These are phyloP conservation scores for Cladosporium sp. DNA, from an alignment of 2,329 filamentous ascomycete species.

Conservation along the genomic window DNA sequence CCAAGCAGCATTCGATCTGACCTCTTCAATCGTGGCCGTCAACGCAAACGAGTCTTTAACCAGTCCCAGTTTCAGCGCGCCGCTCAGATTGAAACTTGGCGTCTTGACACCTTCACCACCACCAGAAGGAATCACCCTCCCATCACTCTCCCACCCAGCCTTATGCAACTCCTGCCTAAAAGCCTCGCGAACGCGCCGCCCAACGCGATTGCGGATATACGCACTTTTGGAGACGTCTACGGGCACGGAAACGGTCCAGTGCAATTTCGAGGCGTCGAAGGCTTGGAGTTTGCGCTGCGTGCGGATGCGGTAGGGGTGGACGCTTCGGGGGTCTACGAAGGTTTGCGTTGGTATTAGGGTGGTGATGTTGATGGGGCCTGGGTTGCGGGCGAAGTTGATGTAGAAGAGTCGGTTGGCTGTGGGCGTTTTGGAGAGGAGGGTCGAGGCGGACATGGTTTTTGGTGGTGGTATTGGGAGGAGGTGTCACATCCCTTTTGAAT, in stretches of 20 bases:
- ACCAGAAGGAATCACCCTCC: background rate
- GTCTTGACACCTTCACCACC: background rate
- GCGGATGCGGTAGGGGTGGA: conserved; percentile 32
- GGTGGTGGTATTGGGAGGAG: background rate
- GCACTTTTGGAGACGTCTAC: conserved; percentile 33
- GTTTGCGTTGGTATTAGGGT: conserved; percentile 22
- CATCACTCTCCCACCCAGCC: conserved; percentile 35
- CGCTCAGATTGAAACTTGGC: conserved; percentile 3
- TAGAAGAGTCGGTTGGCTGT: conserved; percentile 15
- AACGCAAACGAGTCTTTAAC: conserved; percentile 18
- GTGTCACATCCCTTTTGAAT: too few species aligned
- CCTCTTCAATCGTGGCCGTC: conserved; percentile 17
- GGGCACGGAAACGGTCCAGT: conserved; percentile 42
- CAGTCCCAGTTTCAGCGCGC: conserved; percentile 16
- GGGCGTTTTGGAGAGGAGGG: background rate
- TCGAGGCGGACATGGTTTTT: conserved; percentile 5
- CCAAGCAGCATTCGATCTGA: conserved; percentile 14
- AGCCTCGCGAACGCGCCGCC: conserved; percentile 41
- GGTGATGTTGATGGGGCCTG: conserved; percentile 25
- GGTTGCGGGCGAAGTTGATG: conserved; percentile 19
- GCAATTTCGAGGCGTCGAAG: conserved; percentile 38
- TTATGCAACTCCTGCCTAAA: conserved; percentile 42
- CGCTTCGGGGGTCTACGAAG: conserved; percentile 17
- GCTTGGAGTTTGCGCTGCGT: conserved; percentile 18
- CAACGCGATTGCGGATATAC: conserved; percentile 44